Conservation (phyloP, 805 yeast genomes). For the Teunomyces lycoperdinae region DNA sequence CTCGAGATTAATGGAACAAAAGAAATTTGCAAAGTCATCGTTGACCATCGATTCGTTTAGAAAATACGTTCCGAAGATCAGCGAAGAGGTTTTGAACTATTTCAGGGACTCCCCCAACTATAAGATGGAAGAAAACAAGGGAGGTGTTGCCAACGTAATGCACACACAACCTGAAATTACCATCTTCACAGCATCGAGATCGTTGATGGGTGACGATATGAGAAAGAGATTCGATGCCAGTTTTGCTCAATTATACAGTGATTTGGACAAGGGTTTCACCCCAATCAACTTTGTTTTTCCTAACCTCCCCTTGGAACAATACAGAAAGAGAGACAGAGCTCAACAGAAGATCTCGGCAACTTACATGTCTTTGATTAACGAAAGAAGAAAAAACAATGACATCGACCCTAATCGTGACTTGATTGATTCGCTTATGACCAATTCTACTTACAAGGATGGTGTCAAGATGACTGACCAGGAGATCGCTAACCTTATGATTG, state of each 20-base stretch:
- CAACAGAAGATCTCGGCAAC: constrained; percentile 77
- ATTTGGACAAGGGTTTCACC: constrained; percentile 94
- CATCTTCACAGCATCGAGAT: constrained; percentile 91
- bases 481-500: constrained; percentile 89
- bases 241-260: constrained; percentile 83
- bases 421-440: constrained; percentile 80
- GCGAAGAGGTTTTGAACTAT: constrained; percentile 70
- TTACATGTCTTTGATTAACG: constrained; percentile 71
- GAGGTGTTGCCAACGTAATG: constrained; percentile 66
- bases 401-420: constrained; percentile 77
- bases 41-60: constrained; percentile 82
- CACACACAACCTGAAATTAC: constrained; percentile 91
- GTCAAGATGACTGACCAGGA: constrained; percentile 91
- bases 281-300: constrained; percentile 96
- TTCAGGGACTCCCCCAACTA: constrained; percentile 54
- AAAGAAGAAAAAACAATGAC: constrained; percentile 75
- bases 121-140: constrained; percentile 27
- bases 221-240: constrained; percentile 76
- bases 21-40: constrained; percentile 91
- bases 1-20: constrained; percentile 93
- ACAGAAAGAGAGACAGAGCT: constrained; percentile 82
- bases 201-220: constrained; percentile 88
- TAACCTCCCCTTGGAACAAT: constrained; percentile 82
- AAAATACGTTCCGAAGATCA: constrained; percentile 82
- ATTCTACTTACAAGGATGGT: constrained; percentile 89